phyloP scores from a whole-genome alignment of 805 yeast species.

The Pichia insulana region DNA sequence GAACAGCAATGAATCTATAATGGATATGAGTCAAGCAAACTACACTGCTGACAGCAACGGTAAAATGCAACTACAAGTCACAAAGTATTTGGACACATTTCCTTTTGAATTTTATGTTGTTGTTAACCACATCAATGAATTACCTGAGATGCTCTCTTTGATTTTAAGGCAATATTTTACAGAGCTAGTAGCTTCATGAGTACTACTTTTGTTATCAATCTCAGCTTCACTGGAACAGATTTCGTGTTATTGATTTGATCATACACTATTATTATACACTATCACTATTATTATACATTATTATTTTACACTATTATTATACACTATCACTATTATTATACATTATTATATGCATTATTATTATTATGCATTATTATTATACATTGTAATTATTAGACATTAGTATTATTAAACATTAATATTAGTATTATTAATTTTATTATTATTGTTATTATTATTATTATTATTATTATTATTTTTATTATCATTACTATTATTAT shows the following conservation, averaged over 20 bases:
- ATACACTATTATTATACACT: no score
- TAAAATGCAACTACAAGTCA: slow-evolving; percentile 62
- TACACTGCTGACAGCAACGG: slow-evolving; percentile 69
- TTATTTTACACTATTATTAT: no score
- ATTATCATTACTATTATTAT: neutral
- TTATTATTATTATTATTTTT: neutral
- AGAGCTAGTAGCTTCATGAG: slow-evolving; percentile 38
- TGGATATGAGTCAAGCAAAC: slow-evolving; percentile 90
- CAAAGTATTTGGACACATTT: slow-evolving; percentile 82
- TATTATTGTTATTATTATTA: neutral
- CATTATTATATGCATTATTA: neutral
- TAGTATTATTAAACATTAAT: no score
- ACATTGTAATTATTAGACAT: no score
- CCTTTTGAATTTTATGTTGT: slow-evolving; percentile 97
- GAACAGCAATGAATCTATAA: slow-evolving; percentile 71
- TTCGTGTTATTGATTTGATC: no score
- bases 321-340: no score
- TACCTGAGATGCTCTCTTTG: slow-evolving; percentile 84
- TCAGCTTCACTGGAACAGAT: no score
- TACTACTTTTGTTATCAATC: no score
- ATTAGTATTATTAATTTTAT: neutral
- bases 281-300: no score
- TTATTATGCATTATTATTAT: neutral
- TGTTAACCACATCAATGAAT: slow-evolving; percentile 77
- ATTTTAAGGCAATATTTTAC: slow-evolving; percentile 89